A percentile compares a stretch with the other conserved stretches of the same genome.
Evolutionary conservation across 1,284 basidiomycete genomes (phyloP).

Genomic region (Melampsora allii-populina): DNA sequence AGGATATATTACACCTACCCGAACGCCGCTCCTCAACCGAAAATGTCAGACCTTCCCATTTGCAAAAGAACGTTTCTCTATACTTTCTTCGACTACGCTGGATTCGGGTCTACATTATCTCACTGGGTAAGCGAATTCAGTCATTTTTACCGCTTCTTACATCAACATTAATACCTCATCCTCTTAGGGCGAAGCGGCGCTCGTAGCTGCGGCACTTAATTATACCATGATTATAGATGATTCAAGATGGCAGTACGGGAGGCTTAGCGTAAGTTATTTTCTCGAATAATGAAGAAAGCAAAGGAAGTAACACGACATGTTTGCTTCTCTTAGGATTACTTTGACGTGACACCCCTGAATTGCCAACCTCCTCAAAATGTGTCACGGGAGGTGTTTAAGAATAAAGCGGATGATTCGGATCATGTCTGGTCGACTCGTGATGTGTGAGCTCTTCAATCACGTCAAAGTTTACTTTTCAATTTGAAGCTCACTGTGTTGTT

Average conservation of each 20-base stretch:
- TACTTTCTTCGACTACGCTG: no score
- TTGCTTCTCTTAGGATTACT: neutral
- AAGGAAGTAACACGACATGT: neutral
- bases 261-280: neutral
- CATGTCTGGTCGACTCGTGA: neutral
- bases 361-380: neutral
- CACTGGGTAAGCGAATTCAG: no score
- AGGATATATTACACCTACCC: no score
- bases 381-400: neutral
- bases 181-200: no score
- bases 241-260: neutral
- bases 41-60: no score
- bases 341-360: neutral
- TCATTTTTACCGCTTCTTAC: no score
- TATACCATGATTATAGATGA: constrained; percentile 2
- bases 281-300: neutral
- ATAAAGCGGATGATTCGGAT: neutral
- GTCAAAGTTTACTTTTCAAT: neutral
- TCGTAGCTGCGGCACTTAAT: neutral
- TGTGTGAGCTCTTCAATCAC: neutral
- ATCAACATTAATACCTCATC: no score
- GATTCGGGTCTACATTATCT: no score
- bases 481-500: neutral
- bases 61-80: no score
- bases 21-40: no score